Percentiles rank a stretch among this genome's conserved stretches.
Conservation (phyloP, 2,329 filamentous ascomycete genomes). For the Fonsecaea pugnacius region DNA sequence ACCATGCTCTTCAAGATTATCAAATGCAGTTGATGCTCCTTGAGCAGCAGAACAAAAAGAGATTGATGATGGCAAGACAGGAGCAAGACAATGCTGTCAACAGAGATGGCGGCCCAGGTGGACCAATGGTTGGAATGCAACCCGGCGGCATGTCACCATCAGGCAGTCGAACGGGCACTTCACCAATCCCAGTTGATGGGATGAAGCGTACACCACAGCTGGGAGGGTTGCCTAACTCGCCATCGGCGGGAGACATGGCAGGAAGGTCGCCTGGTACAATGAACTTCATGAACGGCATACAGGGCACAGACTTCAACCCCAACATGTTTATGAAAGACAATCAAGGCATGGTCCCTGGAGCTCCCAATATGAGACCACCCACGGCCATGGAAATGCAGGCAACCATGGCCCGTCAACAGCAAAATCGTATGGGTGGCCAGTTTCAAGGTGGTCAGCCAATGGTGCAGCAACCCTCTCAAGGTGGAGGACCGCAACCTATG, state of each 20-base stretch:
- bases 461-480: constrained; percentile 53
- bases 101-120: constrained; percentile 54
- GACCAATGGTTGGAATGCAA: constrained; percentile 51
- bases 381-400: constrained; percentile 57
- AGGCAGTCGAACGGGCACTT: constrained; percentile 61
- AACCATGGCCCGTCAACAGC: constrained; percentile 40
- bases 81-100: constrained; percentile 67
- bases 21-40: constrained; percentile 72
- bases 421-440: constrained; percentile 45
- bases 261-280: constrained; percentile 63
- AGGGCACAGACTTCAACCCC: constrained; percentile 43
- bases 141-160: constrained; percentile 61
- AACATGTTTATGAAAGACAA: constrained; percentile 53
- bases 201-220: constrained; percentile 68
- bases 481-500: constrained; percentile 49
- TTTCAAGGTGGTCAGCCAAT: constrained; percentile 50
- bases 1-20: constrained; percentile 70
- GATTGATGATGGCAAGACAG: constrained; percentile 68
- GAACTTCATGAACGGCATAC: constrained; percentile 58
- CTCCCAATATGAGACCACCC: constrained; percentile 63
- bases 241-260: constrained; percentile 63
- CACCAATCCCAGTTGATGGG: constrained; percentile 65
- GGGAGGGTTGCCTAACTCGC: constrained; percentile 61
- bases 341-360: constrained; percentile 49
- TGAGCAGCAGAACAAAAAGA: constrained; percentile 71